phyloP scores from a whole-genome alignment of 2,329 filamentous ascomycete species.

The Metarhizium rileyi region DNA sequence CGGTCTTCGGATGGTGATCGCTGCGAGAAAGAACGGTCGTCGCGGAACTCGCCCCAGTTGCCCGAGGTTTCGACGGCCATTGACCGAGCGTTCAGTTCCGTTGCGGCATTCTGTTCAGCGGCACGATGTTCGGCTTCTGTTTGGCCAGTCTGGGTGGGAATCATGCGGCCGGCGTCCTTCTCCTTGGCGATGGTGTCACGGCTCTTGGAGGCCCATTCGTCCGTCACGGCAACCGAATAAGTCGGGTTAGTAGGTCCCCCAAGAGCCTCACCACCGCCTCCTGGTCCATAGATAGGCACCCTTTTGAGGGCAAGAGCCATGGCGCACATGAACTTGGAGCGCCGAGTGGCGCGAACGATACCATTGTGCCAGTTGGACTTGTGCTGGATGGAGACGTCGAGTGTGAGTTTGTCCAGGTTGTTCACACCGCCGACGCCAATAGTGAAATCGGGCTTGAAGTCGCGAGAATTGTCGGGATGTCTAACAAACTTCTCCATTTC shows the following conservation, averaged over 20 bases:
- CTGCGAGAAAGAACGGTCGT: slow-evolving; percentile 8
- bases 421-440: slow-evolving; percentile 71
- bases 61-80: slow-evolving; percentile 16
- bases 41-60: slow-evolving; percentile 12
- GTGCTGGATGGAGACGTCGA: slow-evolving; percentile 78
- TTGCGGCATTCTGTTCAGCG: slow-evolving; percentile 34
- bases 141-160: slow-evolving; percentile 35
- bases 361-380: slow-evolving; percentile 93
- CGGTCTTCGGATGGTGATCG: slow-evolving; percentile 24
- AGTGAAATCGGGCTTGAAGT: slow-evolving; percentile 78
- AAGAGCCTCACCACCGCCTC: slow-evolving; percentile 54
- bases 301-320: slow-evolving; percentile 76
- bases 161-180: slow-evolving; percentile 57
- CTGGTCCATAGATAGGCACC: slow-evolving; percentile 76
- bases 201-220: slow-evolving; percentile 54
- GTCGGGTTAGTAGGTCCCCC: slow-evolving; percentile 64
- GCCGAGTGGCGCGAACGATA: slow-evolving; percentile 64
- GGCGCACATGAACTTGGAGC: slow-evolving; percentile 96
- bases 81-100: slow-evolving; percentile 32
- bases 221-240: slow-evolving; percentile 69
- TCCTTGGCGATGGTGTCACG: slow-evolving; percentile 48
- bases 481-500: slow-evolving; percentile 83
- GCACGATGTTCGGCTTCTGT: slow-evolving; percentile 18
- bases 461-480: slow-evolving; percentile 74
- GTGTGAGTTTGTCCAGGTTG: slow-evolving; percentile 77